Percentiles rank a stretch among this genome's conserved stretches.
Conservation (phyloP, 2,329 filamentous ascomycete genomes). For the Pseudogymnoascus verrucosus region DNA sequence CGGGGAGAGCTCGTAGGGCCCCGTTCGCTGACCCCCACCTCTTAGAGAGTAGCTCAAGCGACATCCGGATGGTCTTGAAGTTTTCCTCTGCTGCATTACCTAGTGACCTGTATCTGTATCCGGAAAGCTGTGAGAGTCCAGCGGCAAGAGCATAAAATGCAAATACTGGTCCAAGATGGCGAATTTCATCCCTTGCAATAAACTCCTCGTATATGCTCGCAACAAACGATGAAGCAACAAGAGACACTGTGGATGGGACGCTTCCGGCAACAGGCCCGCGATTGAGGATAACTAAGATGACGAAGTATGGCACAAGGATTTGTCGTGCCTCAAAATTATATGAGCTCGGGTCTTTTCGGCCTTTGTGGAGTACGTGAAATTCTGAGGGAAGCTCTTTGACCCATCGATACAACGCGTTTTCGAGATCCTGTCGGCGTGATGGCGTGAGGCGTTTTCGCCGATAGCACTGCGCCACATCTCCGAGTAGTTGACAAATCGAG, state of each 20-base stretch:
- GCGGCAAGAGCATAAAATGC: slow-evolving; percentile 7
- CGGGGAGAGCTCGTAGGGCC: slow-evolving; percentile 3
- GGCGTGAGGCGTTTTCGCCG: slow-evolving; percentile 6
- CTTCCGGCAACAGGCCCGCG: not conserved
- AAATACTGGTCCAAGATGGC: slow-evolving; percentile 5
- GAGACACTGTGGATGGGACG: not conserved
- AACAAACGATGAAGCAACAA: slow-evolving; percentile 6
- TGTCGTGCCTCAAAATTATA: slow-evolving; percentile 16
- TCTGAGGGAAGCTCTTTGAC: slow-evolving; percentile 28
- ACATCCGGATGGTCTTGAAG: slow-evolving; percentile 9
- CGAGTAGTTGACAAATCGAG: slow-evolving; percentile 7
- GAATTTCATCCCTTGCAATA: slow-evolving; percentile 6
- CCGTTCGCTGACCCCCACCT: slow-evolving; percentile 8
- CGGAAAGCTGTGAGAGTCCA: slow-evolving; percentile 8
- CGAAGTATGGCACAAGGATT: slow-evolving; percentile 8
- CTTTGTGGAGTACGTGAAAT: slow-evolving; percentile 13
- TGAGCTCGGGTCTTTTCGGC: slow-evolving; percentile 15
- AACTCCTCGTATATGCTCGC: slow-evolving; percentile 8
- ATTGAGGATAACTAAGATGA: slow-evolving; percentile 6
- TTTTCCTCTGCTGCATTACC: slow-evolving; percentile 6
- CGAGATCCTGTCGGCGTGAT: not conserved
- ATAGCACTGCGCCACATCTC: slow-evolving; percentile 7
- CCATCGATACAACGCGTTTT: slow-evolving; percentile 28
- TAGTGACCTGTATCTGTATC: slow-evolving; percentile 6
- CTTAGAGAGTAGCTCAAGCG: slow-evolving; percentile 1